Base-by-base conservation (phyloP, 192 early-diverging fungal genomes). In the Thoreauomyces humboldtii region DNA sequence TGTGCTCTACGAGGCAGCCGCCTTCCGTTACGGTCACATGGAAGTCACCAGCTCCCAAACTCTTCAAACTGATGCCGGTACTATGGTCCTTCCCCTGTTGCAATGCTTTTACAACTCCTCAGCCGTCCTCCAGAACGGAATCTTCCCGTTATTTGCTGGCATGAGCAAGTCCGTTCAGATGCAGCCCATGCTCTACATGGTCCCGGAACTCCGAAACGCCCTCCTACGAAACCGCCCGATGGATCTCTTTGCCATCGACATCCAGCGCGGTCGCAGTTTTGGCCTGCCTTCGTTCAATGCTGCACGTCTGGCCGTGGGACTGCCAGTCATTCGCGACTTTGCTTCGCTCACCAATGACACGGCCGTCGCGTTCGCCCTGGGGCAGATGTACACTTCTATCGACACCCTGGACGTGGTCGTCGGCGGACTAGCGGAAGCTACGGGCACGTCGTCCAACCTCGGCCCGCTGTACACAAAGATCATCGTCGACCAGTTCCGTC, bases 21-120 rank as follows among this genome's bases (percentile, higher is more conserved):
- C 76, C 4, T 69, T 68, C 36, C 67, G 77, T 27, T 79, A 79
- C 47, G 77, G 75, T 5, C 77, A 79, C 58, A 59, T 14, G 37
- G 65, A 55, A 25, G 35, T 75, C 22, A 73, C 43, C 41, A 41
- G 38, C 38, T 41, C 38, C 17, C 38, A 41, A 17, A 41, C 38
- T 41, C 9, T 41, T 41, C 17, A 41, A 9, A 41, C 38, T 41
- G 38, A 41, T 17, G 38, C 38, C 17, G 14, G 22, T 28, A 19
- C 35, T 22, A 35, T 22, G 15, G 60, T 68, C 6, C 38, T 69
- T 2, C 63, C 59, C 7, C 15, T 76, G 11, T 36, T 72, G 51
- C 60, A 77, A 24, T 28, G 65, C 17, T 61, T 69, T n/a, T 29
- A 67, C 17, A 33, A 43, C 15, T 57, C 62, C 35, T 59, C 19